Conservation (phyloP, 345 rosid genomes). For the Euphorbia pulcherrima region DNA sequence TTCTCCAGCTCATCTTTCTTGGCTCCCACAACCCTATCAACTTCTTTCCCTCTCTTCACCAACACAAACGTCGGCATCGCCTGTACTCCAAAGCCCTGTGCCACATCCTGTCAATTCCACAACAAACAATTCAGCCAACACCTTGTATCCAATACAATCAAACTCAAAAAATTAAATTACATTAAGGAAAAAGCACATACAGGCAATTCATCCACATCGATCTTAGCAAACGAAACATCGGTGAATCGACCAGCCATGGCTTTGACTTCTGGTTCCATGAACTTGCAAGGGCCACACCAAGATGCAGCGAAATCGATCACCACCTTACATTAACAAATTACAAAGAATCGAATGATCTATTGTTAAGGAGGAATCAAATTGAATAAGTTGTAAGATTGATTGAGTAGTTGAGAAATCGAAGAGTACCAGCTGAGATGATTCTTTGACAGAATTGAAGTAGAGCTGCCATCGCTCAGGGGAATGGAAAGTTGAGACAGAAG, state of each 20-base stretch:
- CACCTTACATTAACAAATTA: slow-evolving; percentile 35
- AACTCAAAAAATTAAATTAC: not conserved
- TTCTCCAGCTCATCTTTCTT: slow-evolving; percentile 54
- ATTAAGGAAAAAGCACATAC: slow-evolving; percentile 33
- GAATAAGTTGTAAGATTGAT: not conserved
- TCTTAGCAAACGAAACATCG: slow-evolving; percentile 64
- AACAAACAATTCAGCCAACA: not conserved
- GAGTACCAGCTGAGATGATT: slow-evolving; percentile 53
- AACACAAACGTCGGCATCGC: slow-evolving; percentile 93
- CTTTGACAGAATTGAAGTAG: slow-evolving; percentile 62
- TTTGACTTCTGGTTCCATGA: slow-evolving; percentile 54
- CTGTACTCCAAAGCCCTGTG: slow-evolving; percentile 61
- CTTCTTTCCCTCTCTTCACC: slow-evolving; percentile 67
- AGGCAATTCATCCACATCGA: slow-evolving; percentile 79
- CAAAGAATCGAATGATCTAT: not conserved
- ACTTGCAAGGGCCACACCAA: slow-evolving; percentile 87
- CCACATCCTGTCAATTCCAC: slow-evolving; percentile 51
- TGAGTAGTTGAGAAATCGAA: not conserved
- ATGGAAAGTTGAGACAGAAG: slow-evolving; percentile 47
- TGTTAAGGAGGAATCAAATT: not conserved
- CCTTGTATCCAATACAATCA: not conserved
- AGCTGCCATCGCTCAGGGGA: slow-evolving; percentile 71
- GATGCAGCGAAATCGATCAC: slow-evolving; percentile 75
- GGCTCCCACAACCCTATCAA: slow-evolving; percentile 65
- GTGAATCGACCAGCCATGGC: slow-evolving; percentile 44